Evolutionary conservation across 1,284 basidiomycete species (phyloP), one percentile per base, ranked within the genome.

Genomic region (Cronartium quercuum): DNA sequence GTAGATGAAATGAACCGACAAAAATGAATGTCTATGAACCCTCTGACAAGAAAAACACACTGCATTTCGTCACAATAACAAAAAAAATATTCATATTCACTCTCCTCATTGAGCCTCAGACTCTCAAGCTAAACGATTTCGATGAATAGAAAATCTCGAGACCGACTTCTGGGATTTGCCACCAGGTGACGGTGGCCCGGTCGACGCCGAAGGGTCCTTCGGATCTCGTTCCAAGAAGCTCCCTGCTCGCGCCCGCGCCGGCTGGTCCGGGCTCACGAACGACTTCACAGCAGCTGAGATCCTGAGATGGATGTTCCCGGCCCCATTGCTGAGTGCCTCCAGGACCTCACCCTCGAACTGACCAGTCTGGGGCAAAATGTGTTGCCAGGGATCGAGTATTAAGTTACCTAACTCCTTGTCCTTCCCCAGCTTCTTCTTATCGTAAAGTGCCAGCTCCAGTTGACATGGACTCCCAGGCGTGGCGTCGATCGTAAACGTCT

Each of bases 181-280:
- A 34, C 58, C 58, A 29, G 58, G 58, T 5, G 58, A 61, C 29
- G 58, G 58, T 2, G 58, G 58, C 15, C 24, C 58, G 37, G 47
- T 51, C 5, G 47, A 18, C 47, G 47, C 18, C 18, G 42, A 51
- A 12, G 51, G 12, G 12, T 7, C 29, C 9, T 29, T 37, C 1
- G 58, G 58, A 61, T 61, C 58, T 34, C 35, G 15, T 5, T 61
- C 58, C 37, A 61, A 61, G 37, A 61, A 61, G 37, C 58, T 61
- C 37, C 35, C 58, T 21, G 18, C 58, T 35, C 29, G 29, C 6
- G 6, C 29, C 18, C 21, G 3, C 21, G 21, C 35, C 6, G 2
- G 34, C 13, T 15, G 4, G 24, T 35, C 24, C 2, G 21, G 3
- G 29, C 2, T 10, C 15, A 2, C 13, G 6, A 35, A 3, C 9